phyloP scores from a whole-genome alignment of 306 rosid genomes.

The Prunus kanzakura region DNA sequence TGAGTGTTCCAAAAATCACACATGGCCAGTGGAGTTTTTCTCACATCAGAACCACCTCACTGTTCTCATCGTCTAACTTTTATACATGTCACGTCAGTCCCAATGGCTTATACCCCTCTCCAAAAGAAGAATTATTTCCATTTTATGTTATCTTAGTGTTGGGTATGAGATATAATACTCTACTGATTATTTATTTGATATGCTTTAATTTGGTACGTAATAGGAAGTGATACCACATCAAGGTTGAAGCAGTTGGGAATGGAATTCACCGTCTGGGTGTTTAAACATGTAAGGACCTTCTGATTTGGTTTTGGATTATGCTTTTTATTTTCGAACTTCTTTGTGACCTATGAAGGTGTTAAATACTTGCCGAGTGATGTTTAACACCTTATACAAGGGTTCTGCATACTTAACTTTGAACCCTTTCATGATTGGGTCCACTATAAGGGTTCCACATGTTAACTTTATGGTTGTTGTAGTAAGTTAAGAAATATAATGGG shows the following conservation, averaged over 20 bases:
- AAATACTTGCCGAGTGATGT: background rate
- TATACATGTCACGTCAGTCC: background rate
- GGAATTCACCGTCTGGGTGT: slow-evolving; percentile 99
- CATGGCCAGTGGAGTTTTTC: background rate
- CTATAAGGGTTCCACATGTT: background rate
- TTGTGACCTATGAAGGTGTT: background rate
- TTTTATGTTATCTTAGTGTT: background rate
- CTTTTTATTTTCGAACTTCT: background rate
- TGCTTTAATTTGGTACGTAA: slow-evolving; percentile 28
- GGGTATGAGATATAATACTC: background rate
- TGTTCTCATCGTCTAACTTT: background rate
- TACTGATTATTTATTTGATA: slow-evolving; percentile 12
- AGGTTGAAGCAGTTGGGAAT: slow-evolving; percentile 93
- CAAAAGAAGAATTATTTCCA: background rate
- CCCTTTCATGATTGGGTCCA: background rate
- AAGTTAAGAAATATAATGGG: too few relatives aligned
- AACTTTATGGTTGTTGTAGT: background rate
- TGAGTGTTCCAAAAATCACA: background rate
- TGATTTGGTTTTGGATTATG: slow-evolving; percentile 20
- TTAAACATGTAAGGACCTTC: slow-evolving; percentile 77
- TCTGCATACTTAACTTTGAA: too few relatives aligned
- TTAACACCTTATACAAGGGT: too few relatives aligned
- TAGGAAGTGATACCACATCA: slow-evolving; percentile 82
- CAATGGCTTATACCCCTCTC: background rate
- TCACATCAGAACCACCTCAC: background rate